Percentiles rank a stretch among this genome's conserved stretches.
phyloP scores from a whole-genome alignment of 208 protist genomes.

The Herpetomonas samuelpessoai region DNA sequence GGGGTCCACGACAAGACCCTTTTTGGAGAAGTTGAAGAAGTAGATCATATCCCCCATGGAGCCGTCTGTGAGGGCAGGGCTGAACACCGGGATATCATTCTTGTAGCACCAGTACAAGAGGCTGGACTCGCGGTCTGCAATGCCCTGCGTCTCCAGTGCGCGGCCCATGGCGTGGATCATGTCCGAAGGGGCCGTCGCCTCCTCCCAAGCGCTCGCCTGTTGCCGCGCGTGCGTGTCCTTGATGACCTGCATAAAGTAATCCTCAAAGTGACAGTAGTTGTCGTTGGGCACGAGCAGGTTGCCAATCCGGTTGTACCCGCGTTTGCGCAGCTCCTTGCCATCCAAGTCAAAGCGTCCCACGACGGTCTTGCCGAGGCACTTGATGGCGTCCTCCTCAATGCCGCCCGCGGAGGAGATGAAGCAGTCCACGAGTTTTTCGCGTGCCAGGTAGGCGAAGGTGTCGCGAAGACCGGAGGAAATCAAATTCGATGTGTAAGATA shows the following conservation, averaged over 20 bases:
- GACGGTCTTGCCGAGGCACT: slow-evolving; percentile 96
- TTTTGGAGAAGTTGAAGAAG: slow-evolving; percentile 98
- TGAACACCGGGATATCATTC: slow-evolving; percentile 99
- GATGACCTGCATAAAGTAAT: slow-evolving; percentile 99
- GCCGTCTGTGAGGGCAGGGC: slow-evolving; percentile 98
- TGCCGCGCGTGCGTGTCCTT: slow-evolving; percentile 92
- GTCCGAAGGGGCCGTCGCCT: slow-evolving; percentile 92
- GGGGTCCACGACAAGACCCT: slow-evolving; percentile 97
- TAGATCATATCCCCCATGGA: slow-evolving; percentile 99
- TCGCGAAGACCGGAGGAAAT: slow-evolving; percentile 99
- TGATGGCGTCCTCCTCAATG: slow-evolving; percentile 99
- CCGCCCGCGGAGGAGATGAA: slow-evolving; percentile 99
- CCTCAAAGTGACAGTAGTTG: slow-evolving; percentile 99
- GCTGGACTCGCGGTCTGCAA: slow-evolving; percentile 92
- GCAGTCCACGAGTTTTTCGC: slow-evolving; percentile 96
- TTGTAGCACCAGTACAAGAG: slow-evolving; percentile 98
- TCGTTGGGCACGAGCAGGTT: slow-evolving; percentile 99
- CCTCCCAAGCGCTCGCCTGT: slow-evolving; percentile 50
- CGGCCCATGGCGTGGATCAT: slow-evolving; percentile 97
- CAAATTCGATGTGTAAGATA: slow-evolving; percentile 99
- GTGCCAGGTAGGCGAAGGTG: slow-evolving; percentile 95
- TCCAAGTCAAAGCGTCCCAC: slow-evolving; percentile 94
- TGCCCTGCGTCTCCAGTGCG: slow-evolving; percentile 49
- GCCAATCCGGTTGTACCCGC: slow-evolving; percentile 98
- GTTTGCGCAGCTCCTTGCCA: slow-evolving; percentile 83